Evolutionary conservation across 768 basidiomycete species (phyloP).

Genomic region (Polyporus arcularius): DNA sequence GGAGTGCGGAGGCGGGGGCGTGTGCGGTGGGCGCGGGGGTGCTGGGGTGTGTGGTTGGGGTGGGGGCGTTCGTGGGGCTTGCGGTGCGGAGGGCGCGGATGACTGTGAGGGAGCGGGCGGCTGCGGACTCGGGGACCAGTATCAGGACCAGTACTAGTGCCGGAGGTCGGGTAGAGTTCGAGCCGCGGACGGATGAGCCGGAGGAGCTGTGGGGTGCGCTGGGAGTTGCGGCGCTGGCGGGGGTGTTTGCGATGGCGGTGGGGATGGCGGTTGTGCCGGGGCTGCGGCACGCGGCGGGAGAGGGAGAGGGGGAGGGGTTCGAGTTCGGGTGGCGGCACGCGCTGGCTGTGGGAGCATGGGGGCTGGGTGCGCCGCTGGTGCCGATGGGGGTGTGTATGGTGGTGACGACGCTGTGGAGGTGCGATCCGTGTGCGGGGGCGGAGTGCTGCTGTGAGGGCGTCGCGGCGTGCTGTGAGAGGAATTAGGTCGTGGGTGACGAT

Average conservation of each 20-base stretch:
- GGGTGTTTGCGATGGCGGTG: constrained; percentile 2
- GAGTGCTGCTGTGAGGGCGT: not conserved
- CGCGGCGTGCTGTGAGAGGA: not conserved
- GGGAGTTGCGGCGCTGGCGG: not conserved
- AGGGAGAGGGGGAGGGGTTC: not conserved
- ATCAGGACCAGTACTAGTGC: not conserved
- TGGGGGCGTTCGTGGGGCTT: not conserved
- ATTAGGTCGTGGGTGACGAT: no score
- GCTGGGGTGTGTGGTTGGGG: not conserved
- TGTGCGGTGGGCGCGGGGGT: not conserved
- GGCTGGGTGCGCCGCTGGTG: not conserved
- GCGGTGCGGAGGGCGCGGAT: constrained; percentile 3
- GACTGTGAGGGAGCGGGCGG: not conserved
- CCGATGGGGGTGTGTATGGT: not conserved
- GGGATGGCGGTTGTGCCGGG: constrained; percentile 7
- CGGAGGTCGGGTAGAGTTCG: not conserved
- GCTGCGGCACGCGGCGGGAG: not conserved
- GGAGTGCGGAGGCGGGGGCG: not conserved
- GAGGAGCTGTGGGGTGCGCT: not conserved
- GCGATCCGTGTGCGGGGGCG: not conserved
- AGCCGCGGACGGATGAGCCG: not conserved
- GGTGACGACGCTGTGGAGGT: not conserved
- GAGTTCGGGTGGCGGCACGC: not conserved
- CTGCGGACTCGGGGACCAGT: not conserved
- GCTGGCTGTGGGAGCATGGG: constrained; percentile 5